phyloP scores from a whole-genome alignment of 2,329 filamentous ascomycete species.

The Colletotrichum cuscutae region DNA sequence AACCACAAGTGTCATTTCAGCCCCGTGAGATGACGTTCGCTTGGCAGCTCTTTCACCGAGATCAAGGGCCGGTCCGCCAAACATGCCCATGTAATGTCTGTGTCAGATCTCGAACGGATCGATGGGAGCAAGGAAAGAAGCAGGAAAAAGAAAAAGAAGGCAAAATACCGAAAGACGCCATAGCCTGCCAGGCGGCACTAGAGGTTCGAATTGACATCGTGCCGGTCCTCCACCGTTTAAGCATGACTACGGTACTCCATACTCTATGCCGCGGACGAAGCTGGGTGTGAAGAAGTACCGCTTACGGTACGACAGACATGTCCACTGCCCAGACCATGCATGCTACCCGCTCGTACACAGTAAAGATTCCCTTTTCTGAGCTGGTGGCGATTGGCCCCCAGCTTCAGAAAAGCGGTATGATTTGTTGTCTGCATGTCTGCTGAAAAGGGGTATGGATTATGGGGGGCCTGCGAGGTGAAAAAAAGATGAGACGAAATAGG shows the following conservation, averaged over 20 bases:
- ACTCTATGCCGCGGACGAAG: constrained; percentile 1
- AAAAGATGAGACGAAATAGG: constrained; percentile 19
- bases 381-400: constrained; percentile 15
- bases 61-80: constrained; percentile 20
- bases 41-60: background rate
- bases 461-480: background rate
- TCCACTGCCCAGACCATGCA: constrained; percentile 3
- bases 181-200: background rate
- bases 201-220: background rate
- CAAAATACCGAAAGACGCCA: background rate
- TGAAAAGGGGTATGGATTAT: constrained; percentile 15
- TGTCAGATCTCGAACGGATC: constrained; percentile 18
- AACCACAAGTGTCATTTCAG: background rate
- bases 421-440: background rate
- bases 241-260: constrained; percentile 9
- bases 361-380: constrained; percentile 32
- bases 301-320: constrained; percentile 3
- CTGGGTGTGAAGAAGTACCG: constrained; percentile 9
- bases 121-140: background rate
- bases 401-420: constrained; percentile 5
- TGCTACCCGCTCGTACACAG: constrained; percentile 21
- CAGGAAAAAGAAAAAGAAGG: background rate
- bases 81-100: constrained; percentile 5
- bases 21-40: background rate
- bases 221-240: constrained; percentile 16